phyloP scores from a whole-genome alignment of 2,329 filamentous ascomycete species.

The Aplosporella prunicola region DNA sequence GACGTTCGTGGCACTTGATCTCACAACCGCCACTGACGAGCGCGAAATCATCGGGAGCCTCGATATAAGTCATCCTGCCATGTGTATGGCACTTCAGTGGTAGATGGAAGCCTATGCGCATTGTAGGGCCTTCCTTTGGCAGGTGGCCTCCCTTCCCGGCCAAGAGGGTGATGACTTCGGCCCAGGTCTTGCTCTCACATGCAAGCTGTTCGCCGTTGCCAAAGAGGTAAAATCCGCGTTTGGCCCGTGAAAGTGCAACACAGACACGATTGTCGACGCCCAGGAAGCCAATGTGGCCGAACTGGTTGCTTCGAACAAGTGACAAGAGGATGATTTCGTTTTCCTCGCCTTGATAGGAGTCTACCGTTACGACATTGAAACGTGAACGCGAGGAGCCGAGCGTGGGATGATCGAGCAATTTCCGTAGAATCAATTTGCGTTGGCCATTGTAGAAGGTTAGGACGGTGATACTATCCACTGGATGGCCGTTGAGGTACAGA shows the following conservation, averaged over 20 bases:
- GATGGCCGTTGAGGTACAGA: constrained; percentile 57
- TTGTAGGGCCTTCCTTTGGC: too few species aligned
- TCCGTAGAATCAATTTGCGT: constrained; percentile 51
- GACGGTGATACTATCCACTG: constrained; percentile 57
- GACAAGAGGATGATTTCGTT: constrained; percentile 78
- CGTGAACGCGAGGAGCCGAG: constrained; percentile 28
- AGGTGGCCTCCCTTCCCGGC: too few species aligned
- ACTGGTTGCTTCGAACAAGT: constrained; percentile 60
- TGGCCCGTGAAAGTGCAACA: constrained; percentile 60
- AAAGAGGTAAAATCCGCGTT: constrained; percentile 73
- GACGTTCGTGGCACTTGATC: constrained; percentile 2
- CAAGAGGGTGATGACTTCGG: constrained; percentile 41
- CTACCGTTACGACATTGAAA: constrained; percentile 66
- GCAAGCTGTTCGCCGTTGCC: constrained; percentile 56
- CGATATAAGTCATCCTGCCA: constrained; percentile 41
- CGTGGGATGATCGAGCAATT: constrained; percentile 35
- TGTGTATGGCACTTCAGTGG: constrained; percentile 58
- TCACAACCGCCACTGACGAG: constrained; percentile 5
- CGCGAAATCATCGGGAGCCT: constrained; percentile 12
- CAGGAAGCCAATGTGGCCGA: constrained; percentile 61
- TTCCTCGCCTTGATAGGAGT: constrained; percentile 86
- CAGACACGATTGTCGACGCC: constrained; percentile 53
- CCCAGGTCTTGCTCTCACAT: constrained; percentile 41
- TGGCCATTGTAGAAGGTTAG: constrained; percentile 87
- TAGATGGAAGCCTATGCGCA: constrained; percentile 42